These are phyloP conservation scores for Globisporangium cylindrosporum DNA, from an alignment of 352 stramenopile species.

Conservation along the genomic window DNA sequence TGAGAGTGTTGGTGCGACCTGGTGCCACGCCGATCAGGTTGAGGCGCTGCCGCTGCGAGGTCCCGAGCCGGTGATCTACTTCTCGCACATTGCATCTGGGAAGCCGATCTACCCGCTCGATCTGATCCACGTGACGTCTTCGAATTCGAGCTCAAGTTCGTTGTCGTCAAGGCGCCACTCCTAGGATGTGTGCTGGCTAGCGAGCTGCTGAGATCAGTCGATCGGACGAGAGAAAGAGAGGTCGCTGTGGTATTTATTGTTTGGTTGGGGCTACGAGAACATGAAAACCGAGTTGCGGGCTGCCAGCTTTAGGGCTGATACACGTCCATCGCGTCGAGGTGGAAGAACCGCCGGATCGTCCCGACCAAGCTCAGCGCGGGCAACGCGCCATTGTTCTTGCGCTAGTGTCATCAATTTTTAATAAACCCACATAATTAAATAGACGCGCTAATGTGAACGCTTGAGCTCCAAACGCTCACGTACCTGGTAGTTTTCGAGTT, in stretches of 20 bases:
- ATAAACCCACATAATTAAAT: slow-evolving; percentile 8
- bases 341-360: slow-evolving; percentile 72
- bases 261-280: not conserved
- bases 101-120: slow-evolving; percentile 77
- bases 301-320: slow-evolving; percentile 46
- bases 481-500: slow-evolving; percentile 67
- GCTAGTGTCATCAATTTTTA: slow-evolving; percentile 23
- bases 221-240: not conserved
- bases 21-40: slow-evolving; percentile 74
- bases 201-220: not conserved
- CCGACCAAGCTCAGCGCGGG: slow-evolving; percentile 49
- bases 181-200: not conserved
- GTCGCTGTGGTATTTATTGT: slow-evolving; percentile 9
- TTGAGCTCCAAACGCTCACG: not conserved
- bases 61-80: slow-evolving; percentile 71
- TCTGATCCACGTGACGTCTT: slow-evolving; percentile 63
- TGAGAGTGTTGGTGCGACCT: slow-evolving; percentile 78
- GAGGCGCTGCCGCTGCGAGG: slow-evolving; percentile 60
- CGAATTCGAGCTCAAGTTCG: slow-evolving; percentile 11
- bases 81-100: slow-evolving; percentile 63
- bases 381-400: slow-evolving; percentile 65
- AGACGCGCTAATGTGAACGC: not conserved
- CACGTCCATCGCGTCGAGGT: slow-evolving; percentile 47
- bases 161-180: slow-evolving; percentile 11
- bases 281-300: not conserved